Percentiles rank a stretch among this genome's conserved stretches.
Evolutionary conservation across 225 moss, liverwort and hornwort species (phyloP).

Genomic region (Marchantia paleacea): DNA sequence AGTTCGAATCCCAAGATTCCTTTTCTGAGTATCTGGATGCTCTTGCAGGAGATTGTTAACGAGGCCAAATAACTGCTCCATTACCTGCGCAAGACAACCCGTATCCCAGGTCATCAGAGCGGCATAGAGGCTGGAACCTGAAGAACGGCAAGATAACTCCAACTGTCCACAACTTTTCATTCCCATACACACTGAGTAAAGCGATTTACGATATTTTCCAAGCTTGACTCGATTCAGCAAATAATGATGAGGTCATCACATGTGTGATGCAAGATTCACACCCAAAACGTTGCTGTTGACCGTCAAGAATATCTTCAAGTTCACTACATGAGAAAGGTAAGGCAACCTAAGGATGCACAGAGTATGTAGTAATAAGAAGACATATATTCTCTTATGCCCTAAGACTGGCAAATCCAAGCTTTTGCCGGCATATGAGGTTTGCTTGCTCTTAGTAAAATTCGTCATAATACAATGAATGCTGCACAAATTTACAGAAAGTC

Average conservation of each 20-base stretch:
- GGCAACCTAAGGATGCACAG: not conserved
- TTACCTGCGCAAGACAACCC: slow-evolving; percentile 55
- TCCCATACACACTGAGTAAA: not conserved
- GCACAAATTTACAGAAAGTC: slow-evolving; percentile 26
- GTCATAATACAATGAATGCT: slow-evolving; percentile 23
- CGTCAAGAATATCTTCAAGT: not conserved
- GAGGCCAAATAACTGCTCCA: slow-evolving; percentile 98
- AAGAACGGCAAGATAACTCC: not conserved
- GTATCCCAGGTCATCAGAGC: not conserved
- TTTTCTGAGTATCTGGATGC: slow-evolving; percentile 82
- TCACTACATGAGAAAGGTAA: not conserved
- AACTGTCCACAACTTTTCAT: not conserved
- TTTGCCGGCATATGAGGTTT: slow-evolving; percentile 15
- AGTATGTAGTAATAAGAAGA: not conserved
- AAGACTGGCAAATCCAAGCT: not conserved
- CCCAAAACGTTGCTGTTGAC: not conserved
- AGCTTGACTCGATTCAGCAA: not conserved
- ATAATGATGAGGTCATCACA: not conserved
- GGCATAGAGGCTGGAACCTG: not conserved
- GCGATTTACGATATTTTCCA: not conserved
- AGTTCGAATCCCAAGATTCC: slow-evolving; percentile 80
- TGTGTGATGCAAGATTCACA: not conserved
- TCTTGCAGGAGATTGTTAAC: slow-evolving; percentile 92
- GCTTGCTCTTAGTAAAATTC: slow-evolving; percentile 13
- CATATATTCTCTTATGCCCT: slow-evolving; percentile 1